Evolutionary conservation across 345 rosid species (phyloP), one percentile per base, ranked within the genome.

Genomic region (Linum lewisii): DNA sequence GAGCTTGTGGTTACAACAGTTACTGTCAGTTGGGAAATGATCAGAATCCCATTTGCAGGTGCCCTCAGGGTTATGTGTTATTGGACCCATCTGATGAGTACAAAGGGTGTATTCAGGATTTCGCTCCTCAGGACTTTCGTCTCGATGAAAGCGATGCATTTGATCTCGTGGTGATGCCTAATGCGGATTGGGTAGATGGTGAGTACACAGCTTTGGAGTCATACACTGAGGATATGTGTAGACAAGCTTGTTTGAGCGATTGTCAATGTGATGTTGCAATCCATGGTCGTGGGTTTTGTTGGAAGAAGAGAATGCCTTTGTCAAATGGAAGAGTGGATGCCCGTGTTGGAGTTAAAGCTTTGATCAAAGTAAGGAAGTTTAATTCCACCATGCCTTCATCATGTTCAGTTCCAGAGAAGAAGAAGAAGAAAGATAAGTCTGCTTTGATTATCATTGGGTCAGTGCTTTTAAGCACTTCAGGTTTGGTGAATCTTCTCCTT

Each of bases 1-100:
- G 77, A 37, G 79, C 82, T 9, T 88, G 93, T 51, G 96, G 90
- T 24, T 76, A 38, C 74, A 83, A 83, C 56, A 81, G 73, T 66
- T 73, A 68, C 42, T 88, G 96, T 61, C 37, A 1, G 14, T 13
- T 77, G 7, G 71, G 16, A 19, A 29, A 25, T 0, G 60, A 68
- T 25, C 13, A 14, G 11, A 62, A 57, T 21, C 66, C 66, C 16
- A 57, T 0, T 0, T 76, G 80, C 32, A 11, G 3, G 0, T 76
- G 77, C 63, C 77, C 80, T 24, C 37, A 13, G 2, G 59, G 62
- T 1, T 75, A 68, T 45, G 19, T 13, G 14, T 55, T 51, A 13
- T 11, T 66, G 26, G 59, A 66, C 51, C 16, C 34, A 10, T 50
- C 59, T 10, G 58, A 66, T n/a, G 19, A 1, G 26, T 26, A 8